phyloP scores from a whole-genome alignment of 139 green algal genomes.

The Volvox africanus region DNA sequence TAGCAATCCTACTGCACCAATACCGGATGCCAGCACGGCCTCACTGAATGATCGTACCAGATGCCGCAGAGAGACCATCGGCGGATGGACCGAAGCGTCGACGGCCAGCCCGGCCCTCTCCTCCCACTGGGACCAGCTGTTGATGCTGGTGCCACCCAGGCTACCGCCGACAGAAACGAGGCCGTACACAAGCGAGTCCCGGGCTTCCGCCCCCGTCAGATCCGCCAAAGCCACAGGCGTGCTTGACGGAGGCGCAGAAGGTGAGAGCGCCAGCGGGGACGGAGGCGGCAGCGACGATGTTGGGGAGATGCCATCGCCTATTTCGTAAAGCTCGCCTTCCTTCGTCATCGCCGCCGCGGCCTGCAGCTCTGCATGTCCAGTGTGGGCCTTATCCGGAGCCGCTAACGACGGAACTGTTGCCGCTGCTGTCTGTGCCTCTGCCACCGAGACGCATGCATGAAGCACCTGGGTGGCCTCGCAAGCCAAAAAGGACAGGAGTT shows the following conservation, averaged over 20 bases:
- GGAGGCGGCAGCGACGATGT: not conserved
- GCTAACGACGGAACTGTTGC: not conserved
- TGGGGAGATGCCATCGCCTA: not conserved
- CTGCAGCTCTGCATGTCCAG: not conserved
- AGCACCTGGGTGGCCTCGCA: not conserved
- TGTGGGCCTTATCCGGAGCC: not conserved
- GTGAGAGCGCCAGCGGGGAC: not conserved
- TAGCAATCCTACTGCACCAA: not conserved
- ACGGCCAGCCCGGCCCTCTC: not conserved
- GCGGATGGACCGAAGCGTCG: conserved; percentile 10
- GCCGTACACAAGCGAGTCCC: not conserved
- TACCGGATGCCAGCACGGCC: not conserved
- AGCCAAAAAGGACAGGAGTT: not conserved
- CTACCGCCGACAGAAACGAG: not conserved
- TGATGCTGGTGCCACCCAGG: not conserved
- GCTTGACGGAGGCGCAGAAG: too few relatives aligned
- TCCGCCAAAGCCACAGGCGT: not conserved
- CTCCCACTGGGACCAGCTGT: conserved; percentile 16
- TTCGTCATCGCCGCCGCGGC: not conserved
- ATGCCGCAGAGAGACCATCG: not conserved
- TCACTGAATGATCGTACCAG: conserved; percentile 8
- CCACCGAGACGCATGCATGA: not conserved
- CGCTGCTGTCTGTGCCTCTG: not conserved
- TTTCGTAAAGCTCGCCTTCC: not conserved
- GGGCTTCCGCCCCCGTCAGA: too few relatives aligned